These are phyloP conservation scores for Lepidium sativum DNA, from an alignment of 345 rosid genomes.

Conservation along the genomic window DNA sequence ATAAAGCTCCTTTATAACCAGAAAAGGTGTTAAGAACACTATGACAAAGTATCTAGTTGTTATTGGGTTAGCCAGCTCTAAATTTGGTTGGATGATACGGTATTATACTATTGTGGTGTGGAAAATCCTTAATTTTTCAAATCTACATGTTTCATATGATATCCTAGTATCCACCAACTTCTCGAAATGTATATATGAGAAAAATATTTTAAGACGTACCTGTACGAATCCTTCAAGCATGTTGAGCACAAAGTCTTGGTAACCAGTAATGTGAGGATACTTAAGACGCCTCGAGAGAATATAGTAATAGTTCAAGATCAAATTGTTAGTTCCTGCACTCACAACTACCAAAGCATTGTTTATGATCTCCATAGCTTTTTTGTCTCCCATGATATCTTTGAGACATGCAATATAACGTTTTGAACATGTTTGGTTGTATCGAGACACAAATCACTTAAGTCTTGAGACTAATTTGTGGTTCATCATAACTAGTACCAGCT, in stretches of 20 bases:
- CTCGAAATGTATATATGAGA: too few species aligned
- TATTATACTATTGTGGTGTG: too few species aligned
- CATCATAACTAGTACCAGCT: background rate
- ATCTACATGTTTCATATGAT: too few species aligned
- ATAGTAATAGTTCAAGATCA: background rate
- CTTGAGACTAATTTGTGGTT: background rate
- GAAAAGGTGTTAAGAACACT: too few species aligned
- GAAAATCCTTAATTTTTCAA: too few species aligned
- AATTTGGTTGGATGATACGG: too few species aligned
- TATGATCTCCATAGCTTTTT: constrained; percentile 28
- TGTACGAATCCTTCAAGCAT: background rate
- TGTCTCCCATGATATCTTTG: constrained; percentile 21
- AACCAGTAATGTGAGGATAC: background rate
- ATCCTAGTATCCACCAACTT: too few species aligned
- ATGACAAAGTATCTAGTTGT: too few species aligned
- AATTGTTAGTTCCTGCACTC: constrained; percentile 40
- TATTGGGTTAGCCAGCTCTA: too few species aligned
- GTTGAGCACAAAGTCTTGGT: background rate
- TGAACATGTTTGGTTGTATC: background rate
- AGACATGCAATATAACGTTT: background rate
- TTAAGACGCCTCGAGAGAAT: background rate
- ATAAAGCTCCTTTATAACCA: constrained; percentile 36
- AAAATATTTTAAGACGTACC: background rate
- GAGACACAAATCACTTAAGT: background rate
- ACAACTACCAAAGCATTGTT: constrained; percentile 24